Percentiles rank a stretch among this genome's conserved stretches.
Conservation (phyloP, 352 stramenopile genomes). For the Globisporangium perplexum region DNA sequence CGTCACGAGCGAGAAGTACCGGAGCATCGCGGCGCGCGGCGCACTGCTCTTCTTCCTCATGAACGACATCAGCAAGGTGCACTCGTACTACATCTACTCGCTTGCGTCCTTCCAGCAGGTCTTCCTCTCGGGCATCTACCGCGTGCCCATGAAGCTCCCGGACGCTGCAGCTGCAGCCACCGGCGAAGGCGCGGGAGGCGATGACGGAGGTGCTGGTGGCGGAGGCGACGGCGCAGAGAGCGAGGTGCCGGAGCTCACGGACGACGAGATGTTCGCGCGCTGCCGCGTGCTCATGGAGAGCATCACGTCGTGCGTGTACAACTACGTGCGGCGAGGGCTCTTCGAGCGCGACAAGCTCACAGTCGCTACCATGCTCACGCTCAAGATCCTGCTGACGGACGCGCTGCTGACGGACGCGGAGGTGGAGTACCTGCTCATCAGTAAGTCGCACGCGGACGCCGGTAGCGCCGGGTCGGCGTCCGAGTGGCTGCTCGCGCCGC, state of each 20-base stretch:
- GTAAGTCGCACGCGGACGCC: constrained; percentile 78
- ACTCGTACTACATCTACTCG: constrained; percentile 97
- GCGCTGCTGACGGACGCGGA: constrained; percentile 76
- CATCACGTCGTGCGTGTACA: constrained; percentile 94
- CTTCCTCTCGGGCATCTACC: constrained; percentile 93
- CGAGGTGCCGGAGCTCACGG: constrained; percentile 58
- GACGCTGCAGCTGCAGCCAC: constrained; percentile 7
- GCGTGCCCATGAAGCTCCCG: constrained; percentile 59
- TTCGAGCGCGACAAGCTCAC: constrained; percentile 96
- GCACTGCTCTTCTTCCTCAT: constrained; percentile 96
- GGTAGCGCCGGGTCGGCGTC: constrained; percentile 91
- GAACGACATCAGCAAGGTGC: constrained; percentile 96
- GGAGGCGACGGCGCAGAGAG: not conserved
- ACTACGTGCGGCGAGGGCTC: constrained; percentile 92
- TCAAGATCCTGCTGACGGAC: constrained; percentile 93
- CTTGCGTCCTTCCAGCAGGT: constrained; percentile 95
- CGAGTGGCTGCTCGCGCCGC: constrained; percentile 87
- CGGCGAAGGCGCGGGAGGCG: constrained; percentile 12
- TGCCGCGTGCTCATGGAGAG: constrained; percentile 87
- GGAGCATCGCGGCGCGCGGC: constrained; percentile 89
- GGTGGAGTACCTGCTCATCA: constrained; percentile 91
- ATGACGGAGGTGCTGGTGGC: constrained; percentile 1
- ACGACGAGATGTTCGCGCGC: constrained; percentile 86
- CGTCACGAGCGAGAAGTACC: constrained; percentile 94
- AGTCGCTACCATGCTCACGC: constrained; percentile 91